Evolutionary conservation across 2,329 filamentous ascomycete species (phyloP).

Genomic region (Plectosphaerella sp.): DNA sequence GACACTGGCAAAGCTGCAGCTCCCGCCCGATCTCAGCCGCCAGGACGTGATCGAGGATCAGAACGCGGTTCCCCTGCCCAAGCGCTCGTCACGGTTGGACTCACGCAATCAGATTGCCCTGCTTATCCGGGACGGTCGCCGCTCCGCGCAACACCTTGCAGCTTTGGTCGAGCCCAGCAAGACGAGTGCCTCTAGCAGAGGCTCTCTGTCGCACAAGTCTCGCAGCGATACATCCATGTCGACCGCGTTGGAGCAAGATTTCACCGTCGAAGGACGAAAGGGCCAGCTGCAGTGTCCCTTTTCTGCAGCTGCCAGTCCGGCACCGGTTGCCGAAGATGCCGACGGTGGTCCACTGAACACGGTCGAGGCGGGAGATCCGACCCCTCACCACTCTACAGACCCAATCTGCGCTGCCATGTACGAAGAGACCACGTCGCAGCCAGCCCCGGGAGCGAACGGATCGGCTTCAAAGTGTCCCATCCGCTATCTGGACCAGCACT

Average conservation of each 20-base stretch:
- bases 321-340: slow-evolving; percentile 16
- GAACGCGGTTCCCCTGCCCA: slow-evolving; percentile 48
- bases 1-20: slow-evolving; percentile 62
- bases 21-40: slow-evolving; percentile 45
- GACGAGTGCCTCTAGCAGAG: slow-evolving; percentile 44
- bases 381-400: slow-evolving; percentile 47
- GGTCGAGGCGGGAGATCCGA: slow-evolving; percentile 24
- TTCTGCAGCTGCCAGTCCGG: slow-evolving; percentile 38
- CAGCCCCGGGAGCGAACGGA: slow-evolving; percentile 41
- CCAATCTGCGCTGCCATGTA: slow-evolving; percentile 62
- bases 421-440: slow-evolving; percentile 54
- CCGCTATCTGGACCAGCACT: slow-evolving; percentile 86
- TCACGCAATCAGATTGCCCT: slow-evolving; percentile 56
- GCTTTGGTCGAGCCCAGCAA: slow-evolving; percentile 46
- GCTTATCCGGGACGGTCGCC: slow-evolving; percentile 60
- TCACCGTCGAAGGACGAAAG: slow-evolving; percentile 79
- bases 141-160: slow-evolving; percentile 49
- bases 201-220: slow-evolving; percentile 38
- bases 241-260: slow-evolving; percentile 77
- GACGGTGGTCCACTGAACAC: slow-evolving; percentile 14
- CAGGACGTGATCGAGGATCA: slow-evolving; percentile 29
- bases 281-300: slow-evolving; percentile 81
- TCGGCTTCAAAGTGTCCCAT: slow-evolving; percentile 76
- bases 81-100: slow-evolving; percentile 34
- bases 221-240: slow-evolving; percentile 52